Evolutionary conservation across 2,329 filamentous ascomycete genomes (phyloP).

Genomic region (Lomentospora prolificans): DNA sequence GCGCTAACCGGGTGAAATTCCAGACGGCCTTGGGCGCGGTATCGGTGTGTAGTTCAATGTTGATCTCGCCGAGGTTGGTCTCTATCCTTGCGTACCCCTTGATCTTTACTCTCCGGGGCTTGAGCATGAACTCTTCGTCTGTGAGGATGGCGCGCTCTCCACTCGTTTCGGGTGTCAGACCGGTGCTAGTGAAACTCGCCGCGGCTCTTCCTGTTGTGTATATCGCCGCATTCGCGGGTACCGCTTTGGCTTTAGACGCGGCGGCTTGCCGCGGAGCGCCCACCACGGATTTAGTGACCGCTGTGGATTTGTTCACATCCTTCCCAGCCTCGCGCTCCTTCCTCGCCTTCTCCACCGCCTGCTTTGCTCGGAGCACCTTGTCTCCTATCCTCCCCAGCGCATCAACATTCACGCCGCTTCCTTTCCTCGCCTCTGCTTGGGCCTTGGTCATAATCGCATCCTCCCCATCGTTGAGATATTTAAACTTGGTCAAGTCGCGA

Average conservation of each 20-base stretch:
- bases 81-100: constrained; percentile 88
- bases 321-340: constrained; percentile 56
- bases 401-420: constrained; percentile 64
- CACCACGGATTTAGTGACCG: constrained; percentile 14
- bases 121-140: constrained; percentile 95
- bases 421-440: constrained; percentile 56
- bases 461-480: constrained; percentile 76
- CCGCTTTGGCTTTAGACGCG: constrained; percentile 30
- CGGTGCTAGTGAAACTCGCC: constrained; percentile 90
- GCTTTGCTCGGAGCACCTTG: constrained; percentile 85
- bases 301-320: constrained; percentile 36
- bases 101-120: constrained; percentile 75
- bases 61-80: constrained; percentile 77
- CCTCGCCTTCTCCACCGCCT: constrained; percentile 84
- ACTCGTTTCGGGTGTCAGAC: constrained; percentile 83
- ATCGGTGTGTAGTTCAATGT: constrained; percentile 83
- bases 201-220: constrained; percentile 88
- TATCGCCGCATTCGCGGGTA: constrained; percentile 74
- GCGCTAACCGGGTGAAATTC: constrained; percentile 86
- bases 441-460: constrained; percentile 58
- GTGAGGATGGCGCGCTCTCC: constrained; percentile 76
- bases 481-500: constrained; percentile 78
- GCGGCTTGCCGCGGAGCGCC: constrained; percentile 33
- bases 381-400: constrained; percentile 68
- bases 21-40: constrained; percentile 88